Percentiles rank a stretch among this genome's conserved stretches.
Evolutionary conservation across 345 rosid species (phyloP).

Genomic region (Psidium guajava): DNA sequence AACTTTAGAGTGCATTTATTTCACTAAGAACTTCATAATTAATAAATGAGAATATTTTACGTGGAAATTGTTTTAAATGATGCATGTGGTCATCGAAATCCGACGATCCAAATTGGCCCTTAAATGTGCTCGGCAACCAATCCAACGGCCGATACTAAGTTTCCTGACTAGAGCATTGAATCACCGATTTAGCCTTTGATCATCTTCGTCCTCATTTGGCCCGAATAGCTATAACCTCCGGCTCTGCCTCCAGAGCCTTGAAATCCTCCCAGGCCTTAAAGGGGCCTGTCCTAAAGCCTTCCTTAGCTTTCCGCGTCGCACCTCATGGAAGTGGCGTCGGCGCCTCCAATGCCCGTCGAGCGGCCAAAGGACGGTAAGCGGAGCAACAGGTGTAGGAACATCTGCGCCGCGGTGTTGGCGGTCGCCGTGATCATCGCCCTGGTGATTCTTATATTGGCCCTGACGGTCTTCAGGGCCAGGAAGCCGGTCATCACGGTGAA

Average conservation of each 20-base stretch:
- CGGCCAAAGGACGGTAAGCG: background rate
- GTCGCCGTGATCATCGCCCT: conserved; percentile 11
- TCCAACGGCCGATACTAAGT: background rate
- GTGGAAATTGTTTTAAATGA: no score
- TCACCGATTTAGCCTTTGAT: background rate
- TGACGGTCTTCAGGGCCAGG: conserved; percentile 69
- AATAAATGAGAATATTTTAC: no score
- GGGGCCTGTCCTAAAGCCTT: background rate
- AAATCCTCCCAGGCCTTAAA: background rate
- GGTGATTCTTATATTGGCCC: conserved; percentile 27
- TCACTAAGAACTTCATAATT: no score
- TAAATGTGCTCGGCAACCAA: background rate
- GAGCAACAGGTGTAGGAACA: conserved; percentile 12
- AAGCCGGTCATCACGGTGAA: conserved; percentile 24
- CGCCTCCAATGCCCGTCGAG: background rate
- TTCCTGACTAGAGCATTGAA: background rate
- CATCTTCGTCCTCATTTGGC: background rate
- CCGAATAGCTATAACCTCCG: background rate
- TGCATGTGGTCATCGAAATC: background rate
- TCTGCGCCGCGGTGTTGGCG: conserved; percentile 15
- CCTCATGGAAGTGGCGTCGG: background rate
- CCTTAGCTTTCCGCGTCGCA: background rate
- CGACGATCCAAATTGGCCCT: background rate
- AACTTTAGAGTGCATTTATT: no score
- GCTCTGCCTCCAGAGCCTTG: background rate